Evolutionary conservation across 176 grass and related monocot genomes (phyloP).

Genomic region (Musa itinerans): DNA sequence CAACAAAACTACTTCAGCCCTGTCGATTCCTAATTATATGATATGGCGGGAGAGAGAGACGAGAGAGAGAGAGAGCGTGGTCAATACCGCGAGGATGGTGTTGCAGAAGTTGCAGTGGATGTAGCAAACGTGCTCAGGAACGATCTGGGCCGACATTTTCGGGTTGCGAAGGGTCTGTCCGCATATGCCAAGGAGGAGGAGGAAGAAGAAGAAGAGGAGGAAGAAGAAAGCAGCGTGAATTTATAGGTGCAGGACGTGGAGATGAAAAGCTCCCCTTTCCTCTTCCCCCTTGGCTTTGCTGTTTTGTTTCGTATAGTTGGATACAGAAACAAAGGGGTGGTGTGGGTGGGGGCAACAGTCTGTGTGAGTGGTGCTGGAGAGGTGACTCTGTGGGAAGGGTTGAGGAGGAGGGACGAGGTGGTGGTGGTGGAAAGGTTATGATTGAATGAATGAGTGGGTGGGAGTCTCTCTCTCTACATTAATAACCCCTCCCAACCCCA

Average conservation of each 20-base stretch:
- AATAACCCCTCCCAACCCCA: slow-evolving; percentile 5
- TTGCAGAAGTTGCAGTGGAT: slow-evolving; percentile 23
- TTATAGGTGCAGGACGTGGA: background rate
- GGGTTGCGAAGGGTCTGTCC: background rate
- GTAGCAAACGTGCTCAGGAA: slow-evolving; percentile 10
- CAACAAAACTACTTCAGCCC: background rate
- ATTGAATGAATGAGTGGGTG: slow-evolving; percentile 25
- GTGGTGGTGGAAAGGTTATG: slow-evolving; percentile 9
- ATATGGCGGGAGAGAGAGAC: background rate
- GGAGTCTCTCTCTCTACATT: slow-evolving; percentile 12
- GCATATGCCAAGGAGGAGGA: slow-evolving; percentile 4
- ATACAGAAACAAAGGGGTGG: background rate
- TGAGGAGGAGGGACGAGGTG: background rate
- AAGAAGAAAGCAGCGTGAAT: background rate
- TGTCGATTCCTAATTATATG: background rate
- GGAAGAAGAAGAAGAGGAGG: background rate
- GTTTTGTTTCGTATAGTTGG: background rate
- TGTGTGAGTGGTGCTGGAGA: background rate
- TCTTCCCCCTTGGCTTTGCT: background rate
- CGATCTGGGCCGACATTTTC: slow-evolving; percentile 9
- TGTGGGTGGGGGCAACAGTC: slow-evolving; percentile 4
- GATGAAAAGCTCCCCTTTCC: background rate
- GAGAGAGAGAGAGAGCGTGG: background rate
- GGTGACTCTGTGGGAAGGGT: too few species aligned
- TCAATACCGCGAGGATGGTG: slow-evolving; percentile 12